These are phyloP conservation scores for Hanseniaspora lindneri DNA, from an alignment of 805 yeast genomes.

Conservation along the genomic window DNA sequence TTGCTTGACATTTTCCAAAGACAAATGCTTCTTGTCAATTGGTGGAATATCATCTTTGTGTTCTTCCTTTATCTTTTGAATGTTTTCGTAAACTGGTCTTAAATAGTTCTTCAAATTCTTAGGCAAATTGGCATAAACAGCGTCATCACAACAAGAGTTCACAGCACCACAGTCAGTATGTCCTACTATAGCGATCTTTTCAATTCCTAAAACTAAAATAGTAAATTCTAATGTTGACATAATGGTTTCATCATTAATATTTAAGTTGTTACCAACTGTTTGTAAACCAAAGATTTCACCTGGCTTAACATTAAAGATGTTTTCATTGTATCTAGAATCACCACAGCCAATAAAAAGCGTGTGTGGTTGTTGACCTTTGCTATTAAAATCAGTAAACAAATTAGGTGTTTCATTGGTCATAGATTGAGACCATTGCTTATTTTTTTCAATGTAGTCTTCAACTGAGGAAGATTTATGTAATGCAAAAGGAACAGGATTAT, in stretches of 20 bases:
- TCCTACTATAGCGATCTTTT: constrained; percentile 76
- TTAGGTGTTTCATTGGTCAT: constrained; percentile 43
- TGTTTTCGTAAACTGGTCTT: constrained; percentile 56
- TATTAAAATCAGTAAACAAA: constrained; percentile 47
- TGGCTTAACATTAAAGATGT: constrained; percentile 62
- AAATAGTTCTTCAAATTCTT: constrained; percentile 31
- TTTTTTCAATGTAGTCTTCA: constrained; percentile 32
- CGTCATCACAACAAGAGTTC: constrained; percentile 57
- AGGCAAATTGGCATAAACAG: constrained; percentile 10
- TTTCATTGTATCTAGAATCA: constrained; percentile 81
- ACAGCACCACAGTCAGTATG: constrained; percentile 94
- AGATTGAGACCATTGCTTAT: constrained; percentile 35
- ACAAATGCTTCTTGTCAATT: constrained; percentile 43
- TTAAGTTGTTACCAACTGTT: constrained; percentile 72
- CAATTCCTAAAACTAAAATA: constrained; percentile 68
- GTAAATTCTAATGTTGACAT: constrained; percentile 80
- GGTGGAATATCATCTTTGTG: constrained; percentile 25
- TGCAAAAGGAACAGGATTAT: constrained; percentile 19
- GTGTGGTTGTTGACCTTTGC: constrained; percentile 81
- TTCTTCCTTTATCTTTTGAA: constrained; percentile 45
- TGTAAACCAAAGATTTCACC: constrained; percentile 87
- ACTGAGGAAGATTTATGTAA: constrained; percentile 26
- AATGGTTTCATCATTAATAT: constrained; percentile 54
- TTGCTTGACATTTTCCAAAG: constrained; percentile 62
- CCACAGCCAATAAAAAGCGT: constrained; percentile 91